Conservation (phyloP, 257 asterid species). For the Solanum dulcamara region DNA sequence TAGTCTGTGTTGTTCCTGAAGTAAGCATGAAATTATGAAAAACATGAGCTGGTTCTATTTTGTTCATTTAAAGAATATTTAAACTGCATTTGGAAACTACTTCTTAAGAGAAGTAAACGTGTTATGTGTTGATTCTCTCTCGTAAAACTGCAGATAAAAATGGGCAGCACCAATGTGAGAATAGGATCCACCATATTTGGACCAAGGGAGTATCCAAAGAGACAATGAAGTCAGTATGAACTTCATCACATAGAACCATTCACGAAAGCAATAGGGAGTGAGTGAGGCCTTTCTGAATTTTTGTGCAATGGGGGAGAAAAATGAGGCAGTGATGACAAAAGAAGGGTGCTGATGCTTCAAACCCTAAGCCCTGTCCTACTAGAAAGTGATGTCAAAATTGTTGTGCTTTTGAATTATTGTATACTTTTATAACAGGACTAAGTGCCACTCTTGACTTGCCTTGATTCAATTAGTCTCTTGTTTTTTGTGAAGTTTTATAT, state of each 20-base stretch:
- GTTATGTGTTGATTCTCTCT: background rate
- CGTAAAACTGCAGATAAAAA: conserved; percentile 49
- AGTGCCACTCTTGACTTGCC: background rate
- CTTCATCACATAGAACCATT: background rate
- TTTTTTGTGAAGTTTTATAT: background rate
- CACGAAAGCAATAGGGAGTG: background rate
- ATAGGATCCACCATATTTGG: conserved; percentile 90
- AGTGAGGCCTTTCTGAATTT: background rate
- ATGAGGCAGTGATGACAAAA: background rate
- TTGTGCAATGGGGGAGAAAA: background rate
- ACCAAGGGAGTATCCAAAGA: conserved; percentile 68
- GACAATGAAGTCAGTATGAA: conserved; percentile 12
- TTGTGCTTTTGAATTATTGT: background rate
- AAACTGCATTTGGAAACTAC: background rate
- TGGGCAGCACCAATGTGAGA: conserved; percentile 87
- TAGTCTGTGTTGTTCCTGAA: background rate
- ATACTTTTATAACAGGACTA: background rate
- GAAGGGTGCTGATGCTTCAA: background rate
- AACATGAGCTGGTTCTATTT: background rate
- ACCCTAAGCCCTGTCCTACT: too few relatives aligned
- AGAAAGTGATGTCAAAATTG: background rate
- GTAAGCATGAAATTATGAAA: background rate
- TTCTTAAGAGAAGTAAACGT: background rate
- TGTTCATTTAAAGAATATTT: background rate
- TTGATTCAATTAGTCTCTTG: background rate